Base-by-base conservation (phyloP, 2,329 filamentous ascomycete species). In the Monilinia fructicola region DNA sequence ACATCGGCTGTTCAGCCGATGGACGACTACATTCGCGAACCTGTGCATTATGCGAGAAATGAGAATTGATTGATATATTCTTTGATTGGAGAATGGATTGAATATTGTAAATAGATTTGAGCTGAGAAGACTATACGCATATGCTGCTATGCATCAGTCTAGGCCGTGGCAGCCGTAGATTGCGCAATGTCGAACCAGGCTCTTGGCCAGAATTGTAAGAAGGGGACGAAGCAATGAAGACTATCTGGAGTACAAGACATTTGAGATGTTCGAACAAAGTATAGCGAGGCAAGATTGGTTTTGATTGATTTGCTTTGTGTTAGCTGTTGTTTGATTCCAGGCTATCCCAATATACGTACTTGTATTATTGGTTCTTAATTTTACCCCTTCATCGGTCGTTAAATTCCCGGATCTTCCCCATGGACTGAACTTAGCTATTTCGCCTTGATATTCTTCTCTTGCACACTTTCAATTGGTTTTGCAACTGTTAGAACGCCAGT, bases 331-430 rank as follows among this genome's bases (percentile, higher is more conserved):
- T 52, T 26, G n/a, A 23, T n/a, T 21, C n/a, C n/a, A n/a, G n/a
- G n/a, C n/a, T n/a, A 6, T 42, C 4, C 54, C 26, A 9, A 59
- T 35, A 35, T 35, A 35, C 31, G 31, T 35, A 35, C 31, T n/a
- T n/a, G n/a, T n/a, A n/a, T n/a, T 7, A 35, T 35, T 35, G 6
- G 31, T 35, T 35, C 31, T 40, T 40, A 46, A 28, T 6, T 23
- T 48, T 60, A 50, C 56, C 58, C 58, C 58, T 60, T 60, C 58
- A 60, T 60, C 44, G 9, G 38, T 60, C 58, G 58, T 31, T 26
- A 50, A 38, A 50, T 18, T n/a, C 28, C 4, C 14, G 14, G 28
- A 26, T 50, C 44, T 26, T 26, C 44, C 28, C 4, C 4, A 11
- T 7, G 35, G 12, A 6, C 16, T 6, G 12, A 18, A 23, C 2